These are phyloP conservation scores for Kewa caespitosa DNA, from an alignment of 179 eudicot genomes.

Conservation along the genomic window DNA sequence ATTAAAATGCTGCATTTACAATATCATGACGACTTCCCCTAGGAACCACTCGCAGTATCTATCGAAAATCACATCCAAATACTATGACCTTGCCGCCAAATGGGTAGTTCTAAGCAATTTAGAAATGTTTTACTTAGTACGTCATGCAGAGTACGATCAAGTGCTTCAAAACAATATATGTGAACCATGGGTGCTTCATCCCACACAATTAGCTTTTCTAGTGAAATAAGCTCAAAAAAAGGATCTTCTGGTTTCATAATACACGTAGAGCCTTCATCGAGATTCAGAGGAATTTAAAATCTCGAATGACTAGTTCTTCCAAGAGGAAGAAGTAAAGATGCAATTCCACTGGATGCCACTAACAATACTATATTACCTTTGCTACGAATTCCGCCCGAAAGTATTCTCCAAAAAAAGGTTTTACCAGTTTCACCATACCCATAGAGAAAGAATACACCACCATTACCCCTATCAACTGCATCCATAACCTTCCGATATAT, in stretches of 20 bases:
- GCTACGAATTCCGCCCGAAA: neutral
- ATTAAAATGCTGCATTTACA: neutral
- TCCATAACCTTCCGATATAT: neutral
- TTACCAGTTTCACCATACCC: constrained; percentile 6
- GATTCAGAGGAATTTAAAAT: neutral
- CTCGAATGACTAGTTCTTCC: constrained; percentile 9
- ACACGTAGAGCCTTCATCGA: neutral
- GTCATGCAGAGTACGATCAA: neutral
- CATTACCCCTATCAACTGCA: neutral
- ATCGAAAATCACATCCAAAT: neutral
- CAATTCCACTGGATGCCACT: constrained; percentile 16
- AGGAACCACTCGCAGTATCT: neutral
- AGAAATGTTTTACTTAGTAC: neutral
- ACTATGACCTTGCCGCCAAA: neutral
- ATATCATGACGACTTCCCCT: neutral
- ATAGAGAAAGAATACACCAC: constrained; percentile 17
- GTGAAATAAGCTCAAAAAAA: neutral
- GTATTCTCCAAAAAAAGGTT: neutral
- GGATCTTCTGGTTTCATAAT: neutral
- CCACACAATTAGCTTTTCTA: too few species aligned
- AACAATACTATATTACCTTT: neutral
- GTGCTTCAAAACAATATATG: neutral
- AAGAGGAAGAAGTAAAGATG: neutral
- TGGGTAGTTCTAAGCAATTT: neutral
- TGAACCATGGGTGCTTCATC: neutral